These are phyloP conservation scores for Escallonia herrerae DNA, from an alignment of 129 eudicot species.

Conservation along the genomic window DNA sequence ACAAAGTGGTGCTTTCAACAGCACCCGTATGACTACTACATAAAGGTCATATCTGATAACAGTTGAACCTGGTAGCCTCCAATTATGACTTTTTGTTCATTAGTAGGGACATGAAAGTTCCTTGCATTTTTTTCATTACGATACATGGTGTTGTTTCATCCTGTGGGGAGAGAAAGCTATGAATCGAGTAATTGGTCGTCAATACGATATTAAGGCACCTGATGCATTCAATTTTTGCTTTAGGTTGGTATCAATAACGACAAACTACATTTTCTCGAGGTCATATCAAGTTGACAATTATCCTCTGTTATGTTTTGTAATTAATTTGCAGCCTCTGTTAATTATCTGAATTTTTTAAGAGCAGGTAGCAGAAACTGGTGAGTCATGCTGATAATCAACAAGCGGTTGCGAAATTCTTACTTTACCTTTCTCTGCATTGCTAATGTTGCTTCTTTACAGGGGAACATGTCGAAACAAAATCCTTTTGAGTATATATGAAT, in stretches of 20 bases:
- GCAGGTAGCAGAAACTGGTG: not conserved
- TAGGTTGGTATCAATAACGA: too few species aligned
- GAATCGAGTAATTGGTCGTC: not conserved
- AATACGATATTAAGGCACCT: too few species aligned
- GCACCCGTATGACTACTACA: not conserved
- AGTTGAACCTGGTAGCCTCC: not conserved
- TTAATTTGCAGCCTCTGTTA: not conserved
- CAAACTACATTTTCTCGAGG: not conserved
- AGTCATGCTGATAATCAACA: not conserved
- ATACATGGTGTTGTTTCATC: not conserved
- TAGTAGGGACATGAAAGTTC: too few species aligned
- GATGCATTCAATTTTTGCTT: too few species aligned
- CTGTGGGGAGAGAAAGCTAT: not conserved
- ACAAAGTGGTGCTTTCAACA: not conserved
- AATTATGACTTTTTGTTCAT: not conserved
- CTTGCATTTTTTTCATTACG: not conserved
- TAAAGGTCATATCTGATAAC: not conserved
- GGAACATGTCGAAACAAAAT: too few species aligned
- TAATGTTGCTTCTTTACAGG: too few species aligned
- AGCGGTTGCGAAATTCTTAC: not conserved
- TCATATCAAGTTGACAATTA: too few species aligned
- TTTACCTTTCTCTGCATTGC: not conserved
- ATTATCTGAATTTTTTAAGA: not conserved
- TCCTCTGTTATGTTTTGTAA: too few species aligned
- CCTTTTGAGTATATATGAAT: too few species aligned